These are phyloP conservation scores for Nicotiana benthamiana DNA, from an alignment of 257 asterid genomes.

Conservation along the genomic window DNA sequence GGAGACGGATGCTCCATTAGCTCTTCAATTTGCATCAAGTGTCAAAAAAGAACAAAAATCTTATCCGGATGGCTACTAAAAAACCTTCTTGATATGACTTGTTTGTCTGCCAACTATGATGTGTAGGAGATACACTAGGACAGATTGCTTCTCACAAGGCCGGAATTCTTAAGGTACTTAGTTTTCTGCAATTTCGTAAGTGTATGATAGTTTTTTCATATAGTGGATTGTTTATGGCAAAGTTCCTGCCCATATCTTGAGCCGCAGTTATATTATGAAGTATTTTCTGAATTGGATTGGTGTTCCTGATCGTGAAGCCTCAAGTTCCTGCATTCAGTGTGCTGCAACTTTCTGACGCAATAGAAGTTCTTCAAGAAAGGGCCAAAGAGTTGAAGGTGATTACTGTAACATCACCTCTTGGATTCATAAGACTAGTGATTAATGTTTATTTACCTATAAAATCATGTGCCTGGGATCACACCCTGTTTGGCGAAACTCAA, in stretches of 20 bases:
- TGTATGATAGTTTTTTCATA: constrained; percentile 1
- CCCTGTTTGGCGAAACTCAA: not conserved
- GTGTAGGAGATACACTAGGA: constrained; percentile 46
- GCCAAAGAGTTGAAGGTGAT: constrained; percentile 56
- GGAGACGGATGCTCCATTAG: not conserved
- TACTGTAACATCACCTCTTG: not conserved
- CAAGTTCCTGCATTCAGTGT: constrained; percentile 80
- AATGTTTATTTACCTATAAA: not conserved
- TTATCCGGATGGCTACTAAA: not conserved
- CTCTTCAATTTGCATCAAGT: too few species aligned
- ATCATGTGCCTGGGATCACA: not conserved
- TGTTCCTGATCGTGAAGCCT: constrained; percentile 62
- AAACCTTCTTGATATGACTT: not conserved
- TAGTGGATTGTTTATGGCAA: constrained; percentile 16
- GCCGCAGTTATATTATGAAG: constrained; percentile 31
- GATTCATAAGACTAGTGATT: not conserved
- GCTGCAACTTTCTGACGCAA: constrained; percentile 76
- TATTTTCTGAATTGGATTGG: constrained; percentile 42
- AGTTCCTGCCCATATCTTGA: constrained; percentile 19
- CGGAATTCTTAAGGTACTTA: constrained; percentile 73
- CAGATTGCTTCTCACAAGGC: constrained; percentile 91
- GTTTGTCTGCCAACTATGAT: constrained; percentile 6
- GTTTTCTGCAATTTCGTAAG: constrained; percentile 15
- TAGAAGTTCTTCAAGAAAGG: constrained; percentile 59
- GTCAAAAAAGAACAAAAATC: not conserved